Percentiles rank a stretch among this genome's conserved stretches.
phyloP scores from a whole-genome alignment of 225 moss, liverwort and hornwort genomes.

The Straminergon stramineum region DNA sequence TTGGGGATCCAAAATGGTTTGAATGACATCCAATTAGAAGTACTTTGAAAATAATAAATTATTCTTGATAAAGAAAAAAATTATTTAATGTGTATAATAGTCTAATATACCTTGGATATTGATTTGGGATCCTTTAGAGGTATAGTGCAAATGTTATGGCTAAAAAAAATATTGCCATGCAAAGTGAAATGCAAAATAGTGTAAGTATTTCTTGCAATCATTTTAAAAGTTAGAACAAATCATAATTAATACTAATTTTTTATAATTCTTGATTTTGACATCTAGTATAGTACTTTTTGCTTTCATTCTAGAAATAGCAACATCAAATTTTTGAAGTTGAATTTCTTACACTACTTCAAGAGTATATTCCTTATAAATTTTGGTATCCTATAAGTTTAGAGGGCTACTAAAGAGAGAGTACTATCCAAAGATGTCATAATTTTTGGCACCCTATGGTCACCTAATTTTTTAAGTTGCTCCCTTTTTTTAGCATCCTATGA shows the following conservation, averaged over 20 bases:
- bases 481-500: not conserved
- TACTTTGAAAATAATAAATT: too few relatives aligned
- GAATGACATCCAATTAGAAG: too few relatives aligned
- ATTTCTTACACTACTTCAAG: not conserved
- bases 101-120: too few relatives aligned
- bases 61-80: not conserved
- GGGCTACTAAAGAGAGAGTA: not conserved
- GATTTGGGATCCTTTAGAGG: not conserved
- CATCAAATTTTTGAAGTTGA: not conserved
- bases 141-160: too few relatives aligned
- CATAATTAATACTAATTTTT: not conserved
- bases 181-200: not conserved
- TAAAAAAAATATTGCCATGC: not conserved
- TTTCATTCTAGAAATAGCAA: not conserved
- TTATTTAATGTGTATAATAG: not conserved
- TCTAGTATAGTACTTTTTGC: not conserved
- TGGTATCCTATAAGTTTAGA: rapidly evolving
- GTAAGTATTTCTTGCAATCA: too few relatives aligned
- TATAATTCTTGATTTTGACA: not conserved
- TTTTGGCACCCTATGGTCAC: not conserved
- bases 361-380: not conserved
- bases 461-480: not conserved
- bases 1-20: too few relatives aligned
- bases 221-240: not conserved
- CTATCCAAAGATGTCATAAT: not conserved